Evolutionary conservation across 352 stramenopile species (phyloP).

Genomic region (Phytophthora ramorum): DNA sequence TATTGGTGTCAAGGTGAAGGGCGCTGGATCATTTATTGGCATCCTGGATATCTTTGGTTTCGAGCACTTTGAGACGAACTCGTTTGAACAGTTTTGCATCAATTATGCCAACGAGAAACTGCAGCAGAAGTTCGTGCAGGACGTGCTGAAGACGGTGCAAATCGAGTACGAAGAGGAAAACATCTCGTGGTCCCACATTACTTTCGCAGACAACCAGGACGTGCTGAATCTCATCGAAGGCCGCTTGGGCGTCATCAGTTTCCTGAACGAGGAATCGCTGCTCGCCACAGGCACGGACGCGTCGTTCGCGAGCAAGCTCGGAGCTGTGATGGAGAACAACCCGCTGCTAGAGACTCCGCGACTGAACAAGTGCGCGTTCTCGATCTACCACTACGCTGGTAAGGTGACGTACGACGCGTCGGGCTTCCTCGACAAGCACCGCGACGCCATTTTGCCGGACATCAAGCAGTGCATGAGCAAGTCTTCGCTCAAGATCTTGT

Average conservation of each 20-base stretch:
- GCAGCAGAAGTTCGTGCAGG: constrained; percentile 88
- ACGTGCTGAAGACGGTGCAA: constrained; percentile 94
- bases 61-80: constrained; percentile 92
- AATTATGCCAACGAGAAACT: constrained; percentile 95
- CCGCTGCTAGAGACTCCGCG: constrained; percentile 83
- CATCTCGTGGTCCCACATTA: constrained; percentile 92
- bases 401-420: constrained; percentile 88
- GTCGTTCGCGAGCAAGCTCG: constrained; percentile 90
- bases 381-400: constrained; percentile 87
- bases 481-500: constrained; percentile 66
- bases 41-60: constrained; percentile 95
- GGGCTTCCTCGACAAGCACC: constrained; percentile 88
- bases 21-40: constrained; percentile 84
- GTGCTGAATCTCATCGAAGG: constrained; percentile 92
- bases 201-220: constrained; percentile 92
- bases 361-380: constrained; percentile 85
- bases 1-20: constrained; percentile 71
- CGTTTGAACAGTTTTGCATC: constrained; percentile 94
- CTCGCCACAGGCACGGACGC: constrained; percentile 84
- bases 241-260: constrained; percentile 86
- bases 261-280: constrained; percentile 92
- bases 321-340: constrained; percentile 90
- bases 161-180: constrained; percentile 93
- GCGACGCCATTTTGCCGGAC: constrained; percentile 82
- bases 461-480: constrained; percentile 89